Conservation (phyloP, 2,329 filamentous ascomycete species). For the Verticillium dahliae region DNA sequence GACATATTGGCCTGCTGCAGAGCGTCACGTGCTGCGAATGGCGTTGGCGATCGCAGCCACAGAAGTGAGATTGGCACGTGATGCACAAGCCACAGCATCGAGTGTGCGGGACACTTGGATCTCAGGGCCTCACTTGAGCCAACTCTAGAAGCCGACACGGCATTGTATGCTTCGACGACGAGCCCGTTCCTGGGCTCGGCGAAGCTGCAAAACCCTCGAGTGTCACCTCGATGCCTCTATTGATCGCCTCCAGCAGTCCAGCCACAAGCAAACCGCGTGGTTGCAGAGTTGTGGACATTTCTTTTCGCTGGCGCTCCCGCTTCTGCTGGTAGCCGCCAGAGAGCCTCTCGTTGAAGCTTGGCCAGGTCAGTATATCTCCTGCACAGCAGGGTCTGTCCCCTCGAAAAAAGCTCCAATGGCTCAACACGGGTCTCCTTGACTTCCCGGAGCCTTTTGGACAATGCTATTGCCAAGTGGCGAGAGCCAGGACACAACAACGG, state of each 20-base stretch:
- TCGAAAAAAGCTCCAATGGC: not conserved
- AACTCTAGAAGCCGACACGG: not conserved
- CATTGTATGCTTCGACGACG: not conserved
- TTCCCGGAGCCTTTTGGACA: not conserved
- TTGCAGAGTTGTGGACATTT: not conserved
- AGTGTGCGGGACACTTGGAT: not conserved
- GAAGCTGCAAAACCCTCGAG: not conserved
- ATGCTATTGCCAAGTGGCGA: not conserved
- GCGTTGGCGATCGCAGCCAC: not conserved
- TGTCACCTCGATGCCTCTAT: not conserved
- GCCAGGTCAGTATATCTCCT: slow-evolving; percentile 8
- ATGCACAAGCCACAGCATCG: not conserved
- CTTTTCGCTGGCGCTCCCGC: not conserved
- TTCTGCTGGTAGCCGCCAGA: slow-evolving; percentile 8
- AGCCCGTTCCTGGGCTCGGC: not conserved
- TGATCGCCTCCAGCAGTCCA: not conserved
- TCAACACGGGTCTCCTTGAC: not conserved
- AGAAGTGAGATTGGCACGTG: not conserved
- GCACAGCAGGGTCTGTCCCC: not conserved
- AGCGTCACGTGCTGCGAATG: too few relatives aligned
- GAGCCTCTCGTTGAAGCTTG: slow-evolving; percentile 9
- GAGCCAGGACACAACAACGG: not conserved
- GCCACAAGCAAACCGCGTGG: not conserved
- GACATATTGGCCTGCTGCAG: too few relatives aligned
- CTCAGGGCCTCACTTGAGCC: not conserved